phyloP scores from a whole-genome alignment of 495 filamentous ascomycete species.

The Geopyxis carbonaria region DNA sequence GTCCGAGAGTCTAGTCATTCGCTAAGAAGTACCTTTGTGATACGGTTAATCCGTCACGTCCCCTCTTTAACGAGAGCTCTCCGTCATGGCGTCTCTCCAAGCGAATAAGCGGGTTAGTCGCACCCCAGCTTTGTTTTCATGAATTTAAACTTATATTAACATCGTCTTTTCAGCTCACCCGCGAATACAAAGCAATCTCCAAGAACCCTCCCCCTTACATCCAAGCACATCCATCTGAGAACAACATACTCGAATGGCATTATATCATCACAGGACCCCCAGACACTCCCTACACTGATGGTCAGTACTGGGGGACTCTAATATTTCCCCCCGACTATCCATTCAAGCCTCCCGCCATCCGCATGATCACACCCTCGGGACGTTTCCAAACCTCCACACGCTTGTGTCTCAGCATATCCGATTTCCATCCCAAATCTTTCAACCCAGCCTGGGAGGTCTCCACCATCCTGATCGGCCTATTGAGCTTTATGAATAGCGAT shows the following conservation, averaged over 20 bases:
- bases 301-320: conserved; percentile 96
- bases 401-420: conserved; percentile 83
- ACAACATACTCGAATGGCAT: conserved; percentile 98
- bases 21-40: not conserved
- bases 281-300: conserved; percentile 78
- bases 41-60: not conserved
- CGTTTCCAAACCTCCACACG: conserved; percentile 85
- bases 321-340: conserved; percentile 93
- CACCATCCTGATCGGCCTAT: conserved; percentile 83
- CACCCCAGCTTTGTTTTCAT: conserved; percentile 4
- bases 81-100: conserved; percentile 58
- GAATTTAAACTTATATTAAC: conserved; percentile 2
- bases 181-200: conserved; percentile 83
- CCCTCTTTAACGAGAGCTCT: not conserved
- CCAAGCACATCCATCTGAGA: conserved; percentile 79
- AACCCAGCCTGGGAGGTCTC: conserved; percentile 98
- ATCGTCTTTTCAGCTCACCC: conserved; percentile 46
- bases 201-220: conserved; percentile 90
- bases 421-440: conserved; percentile 95
- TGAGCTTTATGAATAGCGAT: conserved; percentile 95
- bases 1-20: no score
- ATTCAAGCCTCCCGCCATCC: conserved; percentile 90
- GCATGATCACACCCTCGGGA: conserved; percentile 94
- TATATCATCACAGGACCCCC: conserved; percentile 96
- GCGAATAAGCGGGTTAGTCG: conserved; percentile 64